Base-by-base conservation (phyloP, 805 yeast genomes). In the Metschnikowia continentalis region DNA sequence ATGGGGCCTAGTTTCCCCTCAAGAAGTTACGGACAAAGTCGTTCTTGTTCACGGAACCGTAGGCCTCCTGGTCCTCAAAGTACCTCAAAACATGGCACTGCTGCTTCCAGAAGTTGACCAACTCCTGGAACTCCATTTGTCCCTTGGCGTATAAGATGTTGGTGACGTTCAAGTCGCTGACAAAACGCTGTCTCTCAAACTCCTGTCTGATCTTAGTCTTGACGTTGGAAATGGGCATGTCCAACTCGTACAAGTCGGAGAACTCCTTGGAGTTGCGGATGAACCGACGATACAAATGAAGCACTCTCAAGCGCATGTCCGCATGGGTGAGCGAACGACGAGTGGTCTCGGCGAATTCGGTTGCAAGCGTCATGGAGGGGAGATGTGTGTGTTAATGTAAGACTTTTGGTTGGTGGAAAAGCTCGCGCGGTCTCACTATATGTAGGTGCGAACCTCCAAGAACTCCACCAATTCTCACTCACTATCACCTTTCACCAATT, bases 21-120 rank as follows among this genome's bases (percentile, higher is more conserved):
- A 85, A 75, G 77, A 88, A 88, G 68, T 83, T 84, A 70, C 81
- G 82, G 47, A 88, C 81, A 63, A 88, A 88, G 60, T 75, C 77
- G 63, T 83, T 79, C 62, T 80, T 77, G 59, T 75, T 77, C 54
- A 81, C 79, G 40, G 74, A 75, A 56, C 76, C 76, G 57, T 86
- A 79, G 33, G 73, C 74, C 41, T 78, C 78, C 66, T 79, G 84
- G 60, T 83, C 83, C 58, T 84, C 88, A 60, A 88, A 88, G 74
- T 84, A 88, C 70, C 85, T 82, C 83, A 86, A 76, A 42, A 88
- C 89, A 68, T 88, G 95, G 56, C 91, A 81, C 65, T 81, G 83
- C 75, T 89, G 96, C 68, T 88, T 89, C 96, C 96, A 88, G 75
- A 88, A 88, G 71, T 89, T 89, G 62, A 84, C 78, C 63, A 88